Evolutionary conservation across 352 stramenopile genomes (phyloP).

Genomic region (Phytopythium aichiense): DNA sequence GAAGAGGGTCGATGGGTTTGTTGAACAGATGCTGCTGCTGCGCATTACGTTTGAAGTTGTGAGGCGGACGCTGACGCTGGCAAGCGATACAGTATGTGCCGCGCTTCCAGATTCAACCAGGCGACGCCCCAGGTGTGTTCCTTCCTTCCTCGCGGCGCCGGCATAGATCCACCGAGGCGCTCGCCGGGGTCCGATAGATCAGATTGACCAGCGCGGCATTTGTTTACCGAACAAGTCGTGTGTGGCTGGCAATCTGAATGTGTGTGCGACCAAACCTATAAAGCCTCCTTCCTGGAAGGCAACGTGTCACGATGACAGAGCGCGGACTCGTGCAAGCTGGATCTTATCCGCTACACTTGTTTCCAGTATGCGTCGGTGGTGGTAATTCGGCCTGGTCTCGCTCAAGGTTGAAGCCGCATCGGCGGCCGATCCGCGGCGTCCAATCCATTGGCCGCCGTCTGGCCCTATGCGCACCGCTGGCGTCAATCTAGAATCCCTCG

Average conservation of each 20-base stretch:
- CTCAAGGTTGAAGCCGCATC: no score
- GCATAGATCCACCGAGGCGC: neutral
- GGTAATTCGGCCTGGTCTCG: no score
- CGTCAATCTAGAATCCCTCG: neutral
- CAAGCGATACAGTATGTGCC: neutral
- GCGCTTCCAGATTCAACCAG: neutral
- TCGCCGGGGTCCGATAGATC: neutral
- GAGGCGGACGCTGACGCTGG: constrained; percentile 1
- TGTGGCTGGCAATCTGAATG: no score
- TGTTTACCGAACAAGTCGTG: no score
- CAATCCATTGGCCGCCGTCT: no score
- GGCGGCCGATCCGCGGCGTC: neutral
- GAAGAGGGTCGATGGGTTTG: neutral
- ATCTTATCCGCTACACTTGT: no score
- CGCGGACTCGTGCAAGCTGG: no score
- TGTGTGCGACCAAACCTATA: no score
- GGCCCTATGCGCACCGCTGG: no score
- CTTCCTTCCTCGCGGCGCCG: neutral
- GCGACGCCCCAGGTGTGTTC: neutral
- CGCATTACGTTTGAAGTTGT: constrained; percentile 2
- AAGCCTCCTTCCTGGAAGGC: no score
- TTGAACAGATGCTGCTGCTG: neutral
- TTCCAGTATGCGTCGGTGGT: no score
- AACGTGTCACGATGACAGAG: no score
- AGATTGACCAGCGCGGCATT: neutral